phyloP scores from a whole-genome alignment of 371 early-diverging fungal species.

The Mucor lusitanicus region DNA sequence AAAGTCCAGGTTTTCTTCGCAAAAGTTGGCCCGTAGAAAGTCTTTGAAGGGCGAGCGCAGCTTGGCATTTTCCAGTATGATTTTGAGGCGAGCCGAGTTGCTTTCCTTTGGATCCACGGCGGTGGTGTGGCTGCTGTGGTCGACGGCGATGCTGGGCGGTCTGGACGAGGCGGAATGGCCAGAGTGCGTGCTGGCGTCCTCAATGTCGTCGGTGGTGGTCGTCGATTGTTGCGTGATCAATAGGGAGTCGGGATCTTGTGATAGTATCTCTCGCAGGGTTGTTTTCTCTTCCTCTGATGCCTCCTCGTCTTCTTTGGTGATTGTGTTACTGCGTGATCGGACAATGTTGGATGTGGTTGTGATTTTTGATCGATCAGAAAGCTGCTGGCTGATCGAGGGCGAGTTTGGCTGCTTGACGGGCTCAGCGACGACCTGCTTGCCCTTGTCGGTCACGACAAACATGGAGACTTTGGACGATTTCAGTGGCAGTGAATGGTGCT shows the following conservation, averaged over 20 bases:
- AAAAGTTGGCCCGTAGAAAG: slow-evolving; percentile 67
- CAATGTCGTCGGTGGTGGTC: slow-evolving; percentile 10
- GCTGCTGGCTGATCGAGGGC: slow-evolving; percentile 13
- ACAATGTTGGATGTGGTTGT: neutral
- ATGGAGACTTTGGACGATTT: slow-evolving; percentile 25
- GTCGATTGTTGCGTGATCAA: slow-evolving; percentile 8
- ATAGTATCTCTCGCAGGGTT: slow-evolving; percentile 21
- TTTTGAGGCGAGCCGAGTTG: slow-evolving; percentile 56
- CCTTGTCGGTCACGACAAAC: slow-evolving; percentile 30
- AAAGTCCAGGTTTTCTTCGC: slow-evolving; percentile 75
- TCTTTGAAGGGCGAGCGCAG: slow-evolving; percentile 67
- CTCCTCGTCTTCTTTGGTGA: slow-evolving; percentile 3
- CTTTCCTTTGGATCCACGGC: slow-evolving; percentile 44
- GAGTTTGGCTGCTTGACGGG: slow-evolving; percentile 10
- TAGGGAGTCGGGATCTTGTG: slow-evolving; percentile 19
- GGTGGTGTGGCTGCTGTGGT: neutral
- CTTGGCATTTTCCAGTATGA: slow-evolving; percentile 61
- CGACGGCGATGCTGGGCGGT: slow-evolving; percentile 15
- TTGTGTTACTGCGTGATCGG: slow-evolving; percentile 9
- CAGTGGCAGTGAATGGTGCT: slow-evolving; percentile 7
- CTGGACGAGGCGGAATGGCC: neutral
- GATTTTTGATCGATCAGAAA: slow-evolving; percentile 1
- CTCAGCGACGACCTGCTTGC: slow-evolving; percentile 23
- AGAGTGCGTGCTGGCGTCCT: neutral
- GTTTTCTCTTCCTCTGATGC: slow-evolving; percentile 13